Conservation (phyloP, 2,329 filamentous ascomycete genomes). For the Colletotrichum limetticola region DNA sequence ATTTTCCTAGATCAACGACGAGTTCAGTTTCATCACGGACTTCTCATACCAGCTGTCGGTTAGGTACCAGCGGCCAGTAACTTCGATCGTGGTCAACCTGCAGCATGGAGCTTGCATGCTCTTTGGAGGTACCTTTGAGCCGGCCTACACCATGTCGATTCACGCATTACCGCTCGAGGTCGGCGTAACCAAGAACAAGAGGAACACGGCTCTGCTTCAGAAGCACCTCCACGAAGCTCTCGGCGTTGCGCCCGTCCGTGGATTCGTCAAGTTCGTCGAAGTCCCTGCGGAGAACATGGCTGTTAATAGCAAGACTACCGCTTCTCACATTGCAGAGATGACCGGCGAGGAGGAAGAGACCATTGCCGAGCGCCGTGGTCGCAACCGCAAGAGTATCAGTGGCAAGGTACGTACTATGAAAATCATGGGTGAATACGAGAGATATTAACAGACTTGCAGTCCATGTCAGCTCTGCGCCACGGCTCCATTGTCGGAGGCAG, state of each 20-base stretch:
- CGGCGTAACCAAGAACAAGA: constrained; percentile 80
- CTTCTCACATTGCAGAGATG: constrained; percentile 72
- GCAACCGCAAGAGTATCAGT: constrained; percentile 48
- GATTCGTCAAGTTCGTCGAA: constrained; percentile 77
- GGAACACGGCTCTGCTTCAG: constrained; percentile 82
- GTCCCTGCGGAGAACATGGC: constrained; percentile 79
- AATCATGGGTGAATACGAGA: background rate
- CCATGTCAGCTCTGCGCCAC: constrained; percentile 24
- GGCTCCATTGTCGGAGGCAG: constrained; percentile 25
- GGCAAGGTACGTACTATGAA: constrained; percentile 43
- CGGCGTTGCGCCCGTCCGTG: constrained; percentile 72
- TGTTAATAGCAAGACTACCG: constrained; percentile 75
- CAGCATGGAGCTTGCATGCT: constrained; percentile 80
- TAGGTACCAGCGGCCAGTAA: constrained; percentile 79
- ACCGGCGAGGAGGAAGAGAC: constrained; percentile 42
- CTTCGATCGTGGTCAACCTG: constrained; percentile 80
- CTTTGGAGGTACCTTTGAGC: constrained; percentile 79
- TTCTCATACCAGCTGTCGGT: constrained; percentile 78
- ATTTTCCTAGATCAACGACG: constrained; percentile 72
- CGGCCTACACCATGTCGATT: constrained; percentile 82
- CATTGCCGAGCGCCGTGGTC: constrained; percentile 32
- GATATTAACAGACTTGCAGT: constrained; percentile 5
- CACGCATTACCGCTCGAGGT: constrained; percentile 76
- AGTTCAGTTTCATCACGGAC: constrained; percentile 78
- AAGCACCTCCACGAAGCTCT: constrained; percentile 78